A percentile compares a stretch with the other conserved stretches of the same genome.
These are phyloP conservation scores for Citrus trifoliata DNA, from an alignment of 345 rosid genomes.

Conservation along the genomic window DNA sequence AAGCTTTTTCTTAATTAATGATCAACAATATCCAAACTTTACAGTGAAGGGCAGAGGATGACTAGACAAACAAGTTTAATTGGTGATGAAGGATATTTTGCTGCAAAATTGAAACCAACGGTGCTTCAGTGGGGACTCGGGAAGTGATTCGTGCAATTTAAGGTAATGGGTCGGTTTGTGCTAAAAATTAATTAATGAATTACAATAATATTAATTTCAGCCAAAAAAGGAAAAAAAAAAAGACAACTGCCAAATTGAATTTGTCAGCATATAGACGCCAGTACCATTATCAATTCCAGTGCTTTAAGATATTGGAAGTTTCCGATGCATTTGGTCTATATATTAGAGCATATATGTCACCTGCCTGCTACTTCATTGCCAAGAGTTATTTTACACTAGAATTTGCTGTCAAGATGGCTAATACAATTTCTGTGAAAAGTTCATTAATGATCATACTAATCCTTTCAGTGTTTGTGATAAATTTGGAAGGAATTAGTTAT, in stretches of 20 bases:
- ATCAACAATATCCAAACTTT: not conserved
- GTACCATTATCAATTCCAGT: not conserved
- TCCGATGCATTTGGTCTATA: slow-evolving; percentile 10
- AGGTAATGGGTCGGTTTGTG: not conserved
- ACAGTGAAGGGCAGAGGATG: slow-evolving; percentile 7
- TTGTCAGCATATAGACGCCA: slow-evolving; percentile 24
- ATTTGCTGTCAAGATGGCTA: slow-evolving; percentile 12
- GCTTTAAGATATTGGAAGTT: slow-evolving; percentile 8
- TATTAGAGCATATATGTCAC: not conserved
- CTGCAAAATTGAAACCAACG: not conserved
- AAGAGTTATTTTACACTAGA: too few species aligned
- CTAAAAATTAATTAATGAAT: not conserved
- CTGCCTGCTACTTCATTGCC: not conserved
- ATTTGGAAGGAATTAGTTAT: slow-evolving; percentile 12
- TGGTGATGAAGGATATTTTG: not conserved
- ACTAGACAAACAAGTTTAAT: slow-evolving; percentile 15
- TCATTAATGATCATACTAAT: slow-evolving; percentile 24
- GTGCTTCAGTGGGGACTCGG: slow-evolving; percentile 25
- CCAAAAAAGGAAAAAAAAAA: not conserved
- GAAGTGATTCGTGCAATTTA: slow-evolving; percentile 10
- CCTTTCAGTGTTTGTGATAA: slow-evolving; percentile 6
- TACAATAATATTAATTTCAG: not conserved
- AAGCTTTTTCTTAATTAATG: not conserved
- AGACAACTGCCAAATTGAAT: slow-evolving; percentile 20
- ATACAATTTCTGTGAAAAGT: slow-evolving; percentile 1